Base-by-base conservation (phyloP, 2,329 filamentous ascomycete genomes). In the Diplodia sapinea region DNA sequence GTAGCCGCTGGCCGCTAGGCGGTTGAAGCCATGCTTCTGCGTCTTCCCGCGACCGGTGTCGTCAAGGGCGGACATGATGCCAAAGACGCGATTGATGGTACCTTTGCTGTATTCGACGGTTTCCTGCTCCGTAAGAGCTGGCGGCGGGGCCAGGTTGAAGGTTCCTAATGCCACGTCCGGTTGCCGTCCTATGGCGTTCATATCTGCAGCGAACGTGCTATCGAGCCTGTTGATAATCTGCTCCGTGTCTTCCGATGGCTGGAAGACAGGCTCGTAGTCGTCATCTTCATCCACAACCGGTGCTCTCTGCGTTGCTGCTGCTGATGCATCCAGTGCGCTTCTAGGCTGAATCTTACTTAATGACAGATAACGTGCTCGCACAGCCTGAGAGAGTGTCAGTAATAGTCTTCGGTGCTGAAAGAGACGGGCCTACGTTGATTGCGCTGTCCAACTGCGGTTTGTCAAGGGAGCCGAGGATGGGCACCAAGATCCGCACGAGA, bases 211-310 rank as follows among this genome's bases (percentile, higher is more conserved):
- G n/a, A 89, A 85, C 5, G 89, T 84, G 69, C 87, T 87, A 74
- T 94, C 91, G 15, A 93, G 83, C 75, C 91, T 91, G 78, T 94
- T 92, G 59, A 90, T 80, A 38, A 92, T 89, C 74, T 94, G 91
- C 73, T 93, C 91, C 0, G 87, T 87, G 71, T 92, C 89, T 77
- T 96, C 92, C 43, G 88, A 87, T 9, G 90, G 86, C 68, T 90
- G 88, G 72, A 93, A 93, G 74, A 96, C 91, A 0, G 94, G 94
- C 74, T 97, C 94, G 74, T 97, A 97, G 73, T 97, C 92, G 71
- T 96, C 93, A 23, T 97, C 94, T 51, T 96, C 93, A 3, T 91
- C 88, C 31, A 86, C 87, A 2, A 77, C 78, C 3, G 73, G 74
- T 17, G 74, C 67, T 40, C 69, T 69, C 17, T 72, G 71, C 26